Base-by-base conservation (phyloP, 805 yeast species). In the Hemisphaericaspora nanyangensis region DNA sequence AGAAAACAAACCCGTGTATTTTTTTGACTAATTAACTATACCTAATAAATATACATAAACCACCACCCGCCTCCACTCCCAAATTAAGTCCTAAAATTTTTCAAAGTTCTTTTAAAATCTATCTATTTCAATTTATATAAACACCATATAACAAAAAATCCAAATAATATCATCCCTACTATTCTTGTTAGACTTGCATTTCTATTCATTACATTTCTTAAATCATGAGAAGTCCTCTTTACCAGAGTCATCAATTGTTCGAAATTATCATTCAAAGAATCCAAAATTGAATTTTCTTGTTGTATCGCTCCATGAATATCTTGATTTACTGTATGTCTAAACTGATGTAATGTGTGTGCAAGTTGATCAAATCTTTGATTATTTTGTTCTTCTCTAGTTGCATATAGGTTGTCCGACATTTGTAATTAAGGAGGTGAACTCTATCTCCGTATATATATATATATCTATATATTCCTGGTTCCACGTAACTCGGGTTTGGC, bases 351-450 rank as follows among this genome's bases (percentile, higher is more conserved):
- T 0, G 74, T 68, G 40, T 52, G 67, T 0, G 74, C 72, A 24
- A 68, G 56, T 40, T 62, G 67, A 38, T 68, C 72, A 43, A 68
- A 68, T 38, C 67, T 44, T 45, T 65, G 67, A 47, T 68, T 65
- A 46, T 68, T 68, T 38, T 65, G 68, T 29, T 63, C 60, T 46
- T 68, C 74, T 46, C 74, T 52, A 38, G 63, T 65, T 31, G 69
- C 53, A 50, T 68, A 68, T 30, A 67, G 45, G 30, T 53, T 47
- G 34, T 59, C 62, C 5, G 56, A 44, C 62, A 56, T 56, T 17
- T 38, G n/a, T n/a, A n/a, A n/a, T n/a, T n/a, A n/a, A n/a, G n/a
- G n/a, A n/a, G n/a, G n/a, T n/a, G n/a, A n/a, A n/a, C n/a, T n/a
- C n/a, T n/a, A n/a, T n/a, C n/a, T n/a, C n/a, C n/a, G n/a, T n/a